Base-by-base conservation (phyloP, 139 green algal genomes). In the Haematococcus lacustris region DNA sequence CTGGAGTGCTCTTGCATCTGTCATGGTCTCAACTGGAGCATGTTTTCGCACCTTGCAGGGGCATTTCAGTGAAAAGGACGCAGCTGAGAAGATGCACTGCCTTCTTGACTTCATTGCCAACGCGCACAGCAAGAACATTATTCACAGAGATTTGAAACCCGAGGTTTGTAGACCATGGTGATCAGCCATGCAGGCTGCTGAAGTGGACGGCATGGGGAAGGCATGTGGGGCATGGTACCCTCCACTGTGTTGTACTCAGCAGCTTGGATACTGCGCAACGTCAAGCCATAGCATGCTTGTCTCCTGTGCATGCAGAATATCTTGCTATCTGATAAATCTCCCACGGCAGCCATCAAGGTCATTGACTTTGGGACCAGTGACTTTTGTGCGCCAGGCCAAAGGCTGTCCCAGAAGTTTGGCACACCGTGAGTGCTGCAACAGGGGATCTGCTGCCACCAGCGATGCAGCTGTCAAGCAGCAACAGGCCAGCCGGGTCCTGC, bases 321-420 rank as follows among this genome's bases (percentile, higher is more conserved):
- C 62, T 77, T 98, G 74, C 85, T 98, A 38, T 83, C 82, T 2
- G 83, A 77, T 62, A 90, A 89, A 43, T 71, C 76, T 9, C 76
- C 84, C 1, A 64, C 86, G 23, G 73, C 90, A 3, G 28, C 71
- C 9, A 80, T 97, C 25, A 93, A 93, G 76, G 90, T 89, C 69
- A 97, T 92, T 40, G 93, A 98, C 74, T 98, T 98, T 81, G 93
- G 93, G 38, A 90, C 97, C 38, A 88, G 79, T 23, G 85, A 89
- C 39, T 97, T 96, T 76, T 93, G 89, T 82, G 84, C 90, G 66
- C 80, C 83, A 13, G 87, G 87, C 1, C 80, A 97, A 66, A 62
- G 80, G 21, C 91, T 96, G 2, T 70, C 68, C 13, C 74, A 95
- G 40, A 88, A 95, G 53, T 88, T 96, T 62, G 91, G 67, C 41